Evolutionary conservation across 495 filamentous ascomycete genomes (phyloP).

Genomic region (Penicillium diatomitis): DNA sequence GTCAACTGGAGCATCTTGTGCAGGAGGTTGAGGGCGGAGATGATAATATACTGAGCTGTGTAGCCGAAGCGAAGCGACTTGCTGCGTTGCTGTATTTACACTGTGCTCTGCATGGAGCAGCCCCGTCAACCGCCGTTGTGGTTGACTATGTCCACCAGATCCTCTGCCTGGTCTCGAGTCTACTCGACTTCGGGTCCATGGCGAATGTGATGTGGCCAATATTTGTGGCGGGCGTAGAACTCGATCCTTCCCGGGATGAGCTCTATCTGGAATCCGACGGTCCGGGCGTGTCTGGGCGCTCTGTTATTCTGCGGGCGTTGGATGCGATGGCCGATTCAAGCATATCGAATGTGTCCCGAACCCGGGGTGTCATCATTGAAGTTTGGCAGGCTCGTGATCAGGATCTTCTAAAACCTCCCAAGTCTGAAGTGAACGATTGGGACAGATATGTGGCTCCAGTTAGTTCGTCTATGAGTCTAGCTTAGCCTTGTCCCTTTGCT

Average conservation of each 20-base stretch:
- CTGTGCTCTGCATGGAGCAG: slow-evolving; percentile 31
- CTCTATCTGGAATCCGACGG: slow-evolving; percentile 18
- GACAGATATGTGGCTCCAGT: slow-evolving; percentile 35
- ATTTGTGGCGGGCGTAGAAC: slow-evolving; percentile 37
- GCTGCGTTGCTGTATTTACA: slow-evolving; percentile 35
- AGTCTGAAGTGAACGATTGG: slow-evolving; percentile 29
- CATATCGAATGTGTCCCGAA: slow-evolving; percentile 33
- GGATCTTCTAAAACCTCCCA: slow-evolving; percentile 22
- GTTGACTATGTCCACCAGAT: slow-evolving; percentile 28
- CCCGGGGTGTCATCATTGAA: slow-evolving; percentile 32
- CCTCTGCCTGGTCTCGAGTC: slow-evolving; percentile 22
- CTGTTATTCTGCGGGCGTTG: slow-evolving; percentile 31
- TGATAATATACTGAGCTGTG: slow-evolving; percentile 21
- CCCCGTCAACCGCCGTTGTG: slow-evolving; percentile 28
- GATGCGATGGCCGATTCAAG: slow-evolving; percentile 33
- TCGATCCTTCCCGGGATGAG: slow-evolving; percentile 32
- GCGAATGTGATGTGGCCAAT: slow-evolving; percentile 36
- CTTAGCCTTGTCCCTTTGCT: slow-evolving; percentile 14
- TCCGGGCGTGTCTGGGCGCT: slow-evolving; percentile 21
- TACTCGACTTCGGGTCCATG: slow-evolving; percentile 23
- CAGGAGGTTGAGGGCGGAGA: slow-evolving; percentile 27
- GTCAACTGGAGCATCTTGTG: slow-evolving; percentile 23
- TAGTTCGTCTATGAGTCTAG: slow-evolving; percentile 34
- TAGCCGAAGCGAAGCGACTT: slow-evolving; percentile 35
- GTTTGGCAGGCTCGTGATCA: slow-evolving; percentile 36